Evolutionary conservation across 2,329 filamentous ascomycete species (phyloP), one percentile per base, ranked within the genome.

Genomic region (Cordyceps cicadae): DNA sequence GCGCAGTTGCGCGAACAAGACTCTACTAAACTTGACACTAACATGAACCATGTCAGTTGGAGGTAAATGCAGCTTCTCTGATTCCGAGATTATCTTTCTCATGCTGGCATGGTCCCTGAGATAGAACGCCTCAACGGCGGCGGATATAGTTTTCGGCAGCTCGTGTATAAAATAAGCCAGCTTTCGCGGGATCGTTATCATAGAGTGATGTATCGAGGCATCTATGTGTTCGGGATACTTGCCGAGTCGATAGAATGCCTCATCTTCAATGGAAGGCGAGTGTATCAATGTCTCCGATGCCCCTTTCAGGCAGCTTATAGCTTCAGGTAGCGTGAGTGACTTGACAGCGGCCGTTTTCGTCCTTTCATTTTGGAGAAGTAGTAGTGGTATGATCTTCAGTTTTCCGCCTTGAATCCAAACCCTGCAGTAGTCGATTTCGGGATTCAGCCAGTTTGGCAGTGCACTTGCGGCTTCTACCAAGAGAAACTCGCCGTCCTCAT

Each of bases 401-500:
- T 87, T 83, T 60, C 89, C 90, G 37, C 85, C 77, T 67, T 96
- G 85, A 60, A 99, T 86, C 94, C 94, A 99, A 39, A 95, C 87
- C 61, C 94, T 83, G 71, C 96, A 89, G 65, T 87, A 84, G 64
- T 95, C 92, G 45, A 93, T 87, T 64, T 96, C 92, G 0, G 94
- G 94, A 66, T 87, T 96, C 29, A 99, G 76, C 95, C 94, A 99
- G 63, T 83, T 85, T 2, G 94, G 94, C 2, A 97, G 77, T 15
- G 87, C 86, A 66, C 90, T 92, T 32, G 95, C 93, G 34, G 93
- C 94, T 76, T 99, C 94, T 60, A 97, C 88, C 19, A 99, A 84
- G 54, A 99, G 81, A 68, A 99, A 99, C 70, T 99, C 92, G 67
- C 95, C 95, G 74, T 97, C 94, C 54, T 86, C 88, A 71, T 99